phyloP scores from a whole-genome alignment of 2,329 filamentous ascomycete genomes.

The Cercospora sp. region DNA sequence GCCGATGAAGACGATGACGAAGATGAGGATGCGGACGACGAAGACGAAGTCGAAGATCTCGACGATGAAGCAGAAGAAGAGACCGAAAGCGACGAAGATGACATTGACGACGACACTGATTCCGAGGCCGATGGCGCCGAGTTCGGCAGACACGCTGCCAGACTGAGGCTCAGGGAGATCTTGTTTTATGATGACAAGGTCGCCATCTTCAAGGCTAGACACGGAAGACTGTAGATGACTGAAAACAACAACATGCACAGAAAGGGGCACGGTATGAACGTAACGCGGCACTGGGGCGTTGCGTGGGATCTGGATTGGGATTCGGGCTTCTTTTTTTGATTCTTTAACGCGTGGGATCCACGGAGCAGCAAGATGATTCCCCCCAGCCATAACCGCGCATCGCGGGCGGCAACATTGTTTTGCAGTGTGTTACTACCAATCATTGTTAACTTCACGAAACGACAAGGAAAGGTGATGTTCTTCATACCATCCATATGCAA shows the following conservation, averaged over 20 bases:
- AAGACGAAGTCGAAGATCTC: slow-evolving; percentile 53
- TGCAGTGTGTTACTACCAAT: not conserved
- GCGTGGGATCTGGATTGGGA: not conserved
- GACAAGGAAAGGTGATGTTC: not conserved
- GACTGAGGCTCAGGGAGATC: slow-evolving; percentile 72
- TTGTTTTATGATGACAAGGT: slow-evolving; percentile 83
- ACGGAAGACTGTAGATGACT: slow-evolving; percentile 50
- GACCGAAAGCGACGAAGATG: slow-evolving; percentile 42
- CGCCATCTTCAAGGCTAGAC: slow-evolving; percentile 74
- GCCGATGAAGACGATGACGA: slow-evolving; percentile 55
- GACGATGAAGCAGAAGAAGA: slow-evolving; percentile 44
- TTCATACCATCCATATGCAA: not conserved
- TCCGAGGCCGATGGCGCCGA: slow-evolving; percentile 18
- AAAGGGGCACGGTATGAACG: not conserved
- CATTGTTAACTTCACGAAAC: not conserved
- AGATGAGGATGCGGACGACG: slow-evolving; percentile 50
- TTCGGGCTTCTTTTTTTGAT: not conserved
- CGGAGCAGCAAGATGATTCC: not conserved
- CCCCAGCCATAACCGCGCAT: not conserved
- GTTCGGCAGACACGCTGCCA: slow-evolving; percentile 29
- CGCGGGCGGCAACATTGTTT: not conserved
- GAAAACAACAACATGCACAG: not conserved
- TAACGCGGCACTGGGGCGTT: not conserved
- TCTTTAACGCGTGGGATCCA: not conserved
- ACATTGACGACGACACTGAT: slow-evolving; percentile 19